A percentile compares a stretch with the other conserved stretches of the same genome.
Conservation (phyloP, 106 monocot genomes). For the Gastrodia elata region DNA sequence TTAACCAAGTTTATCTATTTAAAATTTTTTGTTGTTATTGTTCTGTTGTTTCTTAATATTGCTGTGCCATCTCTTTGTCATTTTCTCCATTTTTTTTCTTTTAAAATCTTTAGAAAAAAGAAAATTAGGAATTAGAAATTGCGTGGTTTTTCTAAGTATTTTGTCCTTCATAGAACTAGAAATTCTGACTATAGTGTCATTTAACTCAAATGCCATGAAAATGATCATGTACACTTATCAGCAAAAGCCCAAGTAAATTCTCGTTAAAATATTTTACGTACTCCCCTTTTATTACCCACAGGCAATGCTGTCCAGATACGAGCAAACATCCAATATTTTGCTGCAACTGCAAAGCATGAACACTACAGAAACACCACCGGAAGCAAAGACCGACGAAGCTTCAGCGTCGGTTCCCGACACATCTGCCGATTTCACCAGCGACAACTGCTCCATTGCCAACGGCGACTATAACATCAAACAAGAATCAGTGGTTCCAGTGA, state of each 20-base stretch:
- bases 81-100: too few species aligned
- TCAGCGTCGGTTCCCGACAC: slow-evolving; percentile 4
- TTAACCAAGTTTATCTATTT: too few species aligned
- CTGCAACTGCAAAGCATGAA: slow-evolving; percentile 6
- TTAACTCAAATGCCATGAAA: neutral
- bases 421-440: slow-evolving; percentile 2
- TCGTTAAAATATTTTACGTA: neutral
- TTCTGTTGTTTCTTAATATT: too few species aligned
- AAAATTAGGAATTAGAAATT: too few species aligned
- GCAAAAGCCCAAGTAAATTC: too few species aligned
- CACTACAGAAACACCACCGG: neutral
- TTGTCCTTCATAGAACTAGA: neutral
- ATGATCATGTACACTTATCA: neutral
- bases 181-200: neutral
- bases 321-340: slow-evolving; percentile 14
- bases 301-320: slow-evolving; percentile 24
- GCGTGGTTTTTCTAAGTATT: too few species aligned
- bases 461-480: neutral
- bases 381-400: slow-evolving; percentile 15
- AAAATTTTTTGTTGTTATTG: too few species aligned
- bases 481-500: neutral
- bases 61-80: too few species aligned
- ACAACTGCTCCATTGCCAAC: neutral
- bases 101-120: too few species aligned
- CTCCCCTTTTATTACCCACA: slow-evolving; percentile 7